Evolutionary conservation across 345 rosid species (phyloP).

Genomic region (Eucalyptus pauciflora): DNA sequence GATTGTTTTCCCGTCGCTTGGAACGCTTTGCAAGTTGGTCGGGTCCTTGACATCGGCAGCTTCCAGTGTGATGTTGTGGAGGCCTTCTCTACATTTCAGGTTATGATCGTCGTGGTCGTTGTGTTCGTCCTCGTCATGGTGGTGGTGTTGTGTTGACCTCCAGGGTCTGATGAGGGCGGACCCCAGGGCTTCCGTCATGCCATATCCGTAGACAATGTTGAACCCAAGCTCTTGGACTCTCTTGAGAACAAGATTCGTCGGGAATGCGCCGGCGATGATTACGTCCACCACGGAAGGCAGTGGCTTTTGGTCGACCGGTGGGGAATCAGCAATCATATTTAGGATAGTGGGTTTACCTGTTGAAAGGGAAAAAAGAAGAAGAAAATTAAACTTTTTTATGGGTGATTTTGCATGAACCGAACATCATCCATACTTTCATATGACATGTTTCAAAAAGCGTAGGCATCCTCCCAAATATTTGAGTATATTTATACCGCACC

Average conservation of each 20-base stretch:
- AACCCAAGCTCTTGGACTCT: slow-evolving; percentile 36
- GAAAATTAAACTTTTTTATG: not conserved
- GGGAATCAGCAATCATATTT: slow-evolving; percentile 16
- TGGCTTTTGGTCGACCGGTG: not conserved
- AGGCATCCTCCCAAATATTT: not conserved
- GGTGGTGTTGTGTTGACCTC: not conserved
- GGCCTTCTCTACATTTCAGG: slow-evolving; percentile 3
- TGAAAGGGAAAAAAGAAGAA: not conserved
- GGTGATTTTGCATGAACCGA: not conserved
- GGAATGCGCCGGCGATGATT: slow-evolving; percentile 25
- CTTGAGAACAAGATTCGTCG: not conserved
- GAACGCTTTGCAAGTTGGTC: slow-evolving; percentile 29
- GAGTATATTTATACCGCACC: not conserved
- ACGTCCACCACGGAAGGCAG: slow-evolving; percentile 10
- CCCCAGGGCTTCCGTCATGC: slow-evolving; percentile 54
- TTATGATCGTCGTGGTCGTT: not conserved
- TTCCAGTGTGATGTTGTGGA: slow-evolving; percentile 15
- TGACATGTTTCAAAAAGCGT: not conserved
- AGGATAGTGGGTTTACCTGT: slow-evolving; percentile 16
- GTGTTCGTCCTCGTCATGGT: not conserved
- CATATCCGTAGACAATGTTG: slow-evolving; percentile 24
- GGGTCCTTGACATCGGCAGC: slow-evolving; percentile 48
- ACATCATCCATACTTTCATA: not conserved
- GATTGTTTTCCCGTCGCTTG: slow-evolving; percentile 30
- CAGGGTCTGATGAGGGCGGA: slow-evolving; percentile 26